Evolutionary conservation across 2,329 filamentous ascomycete genomes (phyloP), one percentile per base, ranked within the genome.

Genomic region (Tolypocladium inflatum): DNA sequence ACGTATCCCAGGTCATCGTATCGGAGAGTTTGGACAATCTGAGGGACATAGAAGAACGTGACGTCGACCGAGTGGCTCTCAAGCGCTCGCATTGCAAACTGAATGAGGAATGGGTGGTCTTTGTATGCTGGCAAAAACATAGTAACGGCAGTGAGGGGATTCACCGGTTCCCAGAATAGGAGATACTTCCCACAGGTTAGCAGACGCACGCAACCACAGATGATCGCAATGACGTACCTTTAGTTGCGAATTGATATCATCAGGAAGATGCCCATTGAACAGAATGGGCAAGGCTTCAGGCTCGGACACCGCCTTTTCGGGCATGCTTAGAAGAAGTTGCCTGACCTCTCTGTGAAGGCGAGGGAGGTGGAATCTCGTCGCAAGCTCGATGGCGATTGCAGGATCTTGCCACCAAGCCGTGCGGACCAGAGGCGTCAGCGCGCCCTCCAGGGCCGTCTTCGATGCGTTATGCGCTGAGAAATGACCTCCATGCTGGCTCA

Each of bases 21-120:
- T 57, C 94, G 88, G 50, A 99, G 81, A 50, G 90, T 89, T 71
- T 99, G 94, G 17, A 99, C 94, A 65, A 99, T 95, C 70, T 99
- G 94, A 8, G 95, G 94, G 3, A 99, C 94, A 68, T 97, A 97
- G 74, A 97, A 99, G 79, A 99, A 99, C 0, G 93, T 96, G 23
- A 97, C 86, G 69, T 97, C 94, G n/a, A 97, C 87, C 0, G 91
- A 88, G 68, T 99, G 94, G 64, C 89, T 92, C 70, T 99, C 94
- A 54, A 99, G 74, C 3, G 94, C 90, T 66, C 92, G 85, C 87
- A 99, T 96, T 1, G 94, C 94, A 71, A 97, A 99, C 71, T 99
- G 95, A 43, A 97, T 84, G 56, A 99, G 81, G 73, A 92, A 95
- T 0, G 95, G 90, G 67, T 99, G 88, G 66, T 96, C 93, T 45